Evolutionary conservation across 352 stramenopile genomes (phyloP).

Genomic region (Pythium apleroticum): DNA sequence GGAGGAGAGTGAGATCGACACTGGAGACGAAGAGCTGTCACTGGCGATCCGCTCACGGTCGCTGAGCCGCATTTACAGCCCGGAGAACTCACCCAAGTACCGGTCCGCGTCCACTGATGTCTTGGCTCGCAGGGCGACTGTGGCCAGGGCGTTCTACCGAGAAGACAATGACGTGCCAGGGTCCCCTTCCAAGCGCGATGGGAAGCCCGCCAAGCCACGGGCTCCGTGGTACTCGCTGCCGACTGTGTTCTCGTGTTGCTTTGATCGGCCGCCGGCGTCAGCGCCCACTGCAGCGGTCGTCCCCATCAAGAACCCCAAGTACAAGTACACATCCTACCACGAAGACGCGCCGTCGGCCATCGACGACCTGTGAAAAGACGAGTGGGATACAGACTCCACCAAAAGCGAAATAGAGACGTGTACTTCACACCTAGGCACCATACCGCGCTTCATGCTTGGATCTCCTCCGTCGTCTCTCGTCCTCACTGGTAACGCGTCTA

Average conservation of each 20-base stretch:
- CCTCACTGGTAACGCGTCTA: conserved; percentile 19
- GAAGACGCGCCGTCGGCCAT: conserved; percentile 18
- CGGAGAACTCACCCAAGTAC: conserved; percentile 74
- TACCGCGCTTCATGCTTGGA: background rate
- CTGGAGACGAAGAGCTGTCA: background rate
- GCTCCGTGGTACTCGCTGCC: conserved; percentile 31
- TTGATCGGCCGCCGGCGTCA: conserved; percentile 18
- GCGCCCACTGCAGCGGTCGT: background rate
- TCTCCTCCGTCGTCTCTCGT: background rate
- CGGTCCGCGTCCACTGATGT: conserved; percentile 7
- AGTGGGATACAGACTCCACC: no score
- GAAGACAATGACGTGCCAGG: conserved; percentile 6
- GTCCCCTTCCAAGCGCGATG: conserved; percentile 10
- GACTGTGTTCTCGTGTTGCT: conserved; percentile 31
- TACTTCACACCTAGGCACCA: background rate
- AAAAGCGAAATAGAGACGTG: background rate
- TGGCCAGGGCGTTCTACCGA: background rate
- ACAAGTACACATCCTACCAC: conserved; percentile 31
- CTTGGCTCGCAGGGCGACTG: background rate
- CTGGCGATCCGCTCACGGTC: conserved; percentile 11
- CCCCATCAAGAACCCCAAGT: conserved; percentile 33
- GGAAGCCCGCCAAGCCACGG: conserved; percentile 12
- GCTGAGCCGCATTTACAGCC: conserved; percentile 45
- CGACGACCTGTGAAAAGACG: conserved; percentile 17
- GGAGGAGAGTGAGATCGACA: background rate